Base-by-base conservation (phyloP, 1,139 yeast species). In the Blastobotrys illinoisensis region DNA sequence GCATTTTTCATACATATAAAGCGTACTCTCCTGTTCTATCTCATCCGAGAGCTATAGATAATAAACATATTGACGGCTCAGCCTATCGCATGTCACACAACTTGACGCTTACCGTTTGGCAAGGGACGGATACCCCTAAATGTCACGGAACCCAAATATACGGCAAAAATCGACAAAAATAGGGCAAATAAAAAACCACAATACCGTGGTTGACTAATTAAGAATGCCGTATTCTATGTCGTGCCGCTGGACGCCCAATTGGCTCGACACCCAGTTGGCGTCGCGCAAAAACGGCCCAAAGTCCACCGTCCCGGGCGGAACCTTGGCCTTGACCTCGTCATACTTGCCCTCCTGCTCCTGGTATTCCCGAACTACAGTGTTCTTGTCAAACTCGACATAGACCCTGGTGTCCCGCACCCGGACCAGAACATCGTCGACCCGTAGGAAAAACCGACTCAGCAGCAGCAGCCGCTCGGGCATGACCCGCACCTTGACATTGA, bases 351-450 rank as follows among this genome's bases (percentile, higher is more conserved):
- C 96, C 66, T 83, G 88, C 60, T 78, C 81, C 67, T 85, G 85
- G 70, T 84, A 85, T 71, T 93, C 97, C 59, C 97, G 74, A 26
- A 91, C 74, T 1, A 93, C 79, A 58, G 74, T 62, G 61, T 81
- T 78, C 2, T 83, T 79, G 44, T 78, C 82, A 63, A 93, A 86
- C 65, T 93, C 98, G 21, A 93, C 77, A 67, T 79, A 91, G 0
- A 91, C 72, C 55, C 99, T 76, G 0, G 96, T 86, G 66, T 93
- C 99, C 58, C 93, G 77, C 7, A 93, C 79, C 60, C 97, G 75
- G 67, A 91, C 82, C 20, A 89, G 73, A 9, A 93, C 99, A 62
- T 88, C 86, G 70, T 93, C 99, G 3, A 93, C 95, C 50, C 99
- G 77, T 57, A 93, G 71, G 68, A 88, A 93, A 62, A 91, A 81